Evolutionary conservation across 352 stramenopile genomes (phyloP).

Genomic region (Phytophthora brassicae): DNA sequence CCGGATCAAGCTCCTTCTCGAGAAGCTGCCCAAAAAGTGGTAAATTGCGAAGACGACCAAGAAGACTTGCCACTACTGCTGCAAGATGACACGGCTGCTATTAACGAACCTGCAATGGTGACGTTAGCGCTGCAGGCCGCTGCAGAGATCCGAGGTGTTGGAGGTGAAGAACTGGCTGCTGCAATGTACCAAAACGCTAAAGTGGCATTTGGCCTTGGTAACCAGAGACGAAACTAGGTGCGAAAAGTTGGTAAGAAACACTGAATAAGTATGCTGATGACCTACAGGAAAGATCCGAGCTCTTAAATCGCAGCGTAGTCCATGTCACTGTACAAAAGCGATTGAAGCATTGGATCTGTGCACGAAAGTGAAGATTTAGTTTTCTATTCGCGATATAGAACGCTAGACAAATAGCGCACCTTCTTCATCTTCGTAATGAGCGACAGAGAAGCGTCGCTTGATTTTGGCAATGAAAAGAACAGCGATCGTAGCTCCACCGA

Average conservation of each 20-base stretch:
- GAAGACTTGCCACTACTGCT: conserved; percentile 17
- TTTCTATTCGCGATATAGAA: background rate
- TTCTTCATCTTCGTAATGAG: conserved; percentile 22
- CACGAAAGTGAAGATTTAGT: background rate
- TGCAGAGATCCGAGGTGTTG: conserved; percentile 38
- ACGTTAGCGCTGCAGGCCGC: conserved; percentile 48
- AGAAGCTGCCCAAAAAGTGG: conserved; percentile 20
- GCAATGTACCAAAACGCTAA: conserved; percentile 44
- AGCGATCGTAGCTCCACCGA: conserved; percentile 28
- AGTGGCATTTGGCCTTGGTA: conserved; percentile 37
- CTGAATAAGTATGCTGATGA: conserved; percentile 2
- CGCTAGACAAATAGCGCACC: conserved; percentile 10
- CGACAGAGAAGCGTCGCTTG: conserved; percentile 10
- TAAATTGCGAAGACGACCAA: background rate
- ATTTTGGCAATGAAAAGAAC: conserved; percentile 29
- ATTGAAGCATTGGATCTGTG: conserved; percentile 51
- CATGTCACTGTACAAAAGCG: conserved; percentile 69
- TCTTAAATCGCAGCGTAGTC: conserved; percentile 74
- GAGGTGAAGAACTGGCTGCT: conserved; percentile 34
- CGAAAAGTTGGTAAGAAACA: background rate
- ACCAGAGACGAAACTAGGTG: background rate
- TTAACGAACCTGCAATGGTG: conserved; percentile 64
- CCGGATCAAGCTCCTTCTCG: conserved; percentile 58
- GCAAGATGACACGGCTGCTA: conserved; percentile 10
- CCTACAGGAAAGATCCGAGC: background rate